phyloP scores from a whole-genome alignment of 805 yeast species.

The Ogataea siamensis region DNA sequence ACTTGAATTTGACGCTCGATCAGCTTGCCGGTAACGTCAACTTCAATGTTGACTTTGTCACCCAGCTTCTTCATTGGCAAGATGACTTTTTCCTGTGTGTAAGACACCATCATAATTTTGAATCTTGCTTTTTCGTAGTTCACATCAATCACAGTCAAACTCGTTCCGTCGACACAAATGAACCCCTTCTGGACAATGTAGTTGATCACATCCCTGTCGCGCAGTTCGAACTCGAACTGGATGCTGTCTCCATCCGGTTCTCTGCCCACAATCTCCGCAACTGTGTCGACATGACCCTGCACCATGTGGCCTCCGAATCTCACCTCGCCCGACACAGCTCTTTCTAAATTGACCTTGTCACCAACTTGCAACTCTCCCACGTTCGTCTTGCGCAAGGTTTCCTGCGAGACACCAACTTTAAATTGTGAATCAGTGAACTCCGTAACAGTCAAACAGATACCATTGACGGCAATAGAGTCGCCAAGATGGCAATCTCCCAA shows the following conservation, averaged over 20 bases:
- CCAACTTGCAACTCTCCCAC: constrained; percentile 61
- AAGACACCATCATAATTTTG: constrained; percentile 86
- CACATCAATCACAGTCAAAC: constrained; percentile 82
- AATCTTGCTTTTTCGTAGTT: constrained; percentile 58
- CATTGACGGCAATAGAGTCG: constrained; percentile 89
- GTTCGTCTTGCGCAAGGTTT: constrained; percentile 80
- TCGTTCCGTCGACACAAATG: constrained; percentile 88
- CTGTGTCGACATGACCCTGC: constrained; percentile 95
- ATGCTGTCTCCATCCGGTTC: constrained; percentile 73
- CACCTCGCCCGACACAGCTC: constrained; percentile 80
- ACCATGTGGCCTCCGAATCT: constrained; percentile 97
- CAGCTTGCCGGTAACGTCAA: constrained; percentile 89
- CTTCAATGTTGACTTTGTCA: constrained; percentile 82
- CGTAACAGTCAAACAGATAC: constrained; percentile 90
- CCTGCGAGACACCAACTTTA: constrained; percentile 92
- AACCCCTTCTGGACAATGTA: constrained; percentile 96
- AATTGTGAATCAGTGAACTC: constrained; percentile 61
- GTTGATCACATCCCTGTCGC: constrained; percentile 58
- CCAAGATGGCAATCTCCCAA: constrained; percentile 85
- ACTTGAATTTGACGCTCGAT: constrained; percentile 79
- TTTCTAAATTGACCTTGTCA: constrained; percentile 75
- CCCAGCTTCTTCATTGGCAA: constrained; percentile 65
- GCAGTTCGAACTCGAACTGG: constrained; percentile 67
- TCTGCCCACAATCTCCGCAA: constrained; percentile 59
- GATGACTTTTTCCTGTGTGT: constrained; percentile 80